Base-by-base conservation (phyloP, 257 asterid genomes). In the Dorcoceras hygrometricum region DNA sequence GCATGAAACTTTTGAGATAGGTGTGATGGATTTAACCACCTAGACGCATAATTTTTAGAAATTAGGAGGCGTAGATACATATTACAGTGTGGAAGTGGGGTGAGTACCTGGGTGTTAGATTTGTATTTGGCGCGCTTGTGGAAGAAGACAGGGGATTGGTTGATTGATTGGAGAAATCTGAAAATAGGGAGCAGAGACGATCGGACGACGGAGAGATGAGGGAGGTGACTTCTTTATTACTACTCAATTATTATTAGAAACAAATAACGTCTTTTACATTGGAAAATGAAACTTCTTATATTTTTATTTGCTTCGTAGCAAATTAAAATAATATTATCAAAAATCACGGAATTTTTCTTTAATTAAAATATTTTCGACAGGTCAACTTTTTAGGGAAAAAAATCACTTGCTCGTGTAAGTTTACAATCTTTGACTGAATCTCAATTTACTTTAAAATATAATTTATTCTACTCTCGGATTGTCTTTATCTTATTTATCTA, bases 191-290 rank as follows among this genome's bases (percentile, higher is more conserved):
- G 76, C 71, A 28, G 65, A 59, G 70, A 57, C 53, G 81, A 85
- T 87, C 95, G 86, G 87, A 87, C 89, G 95, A 83, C 74, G 80
- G 80, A 85, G 87, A 87, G 74, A 36, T 68, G 80, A 67, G 71
- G 70, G 63, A 76, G 74, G 76, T 65, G 76, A 28, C 72, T 73
- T 71, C 27, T 59, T 70, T 79, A 46, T 68, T 59, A 67, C 73
- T 54, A 26, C 72, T 39, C 50, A 39, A 39, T 39, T 10, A 34
- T 34, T 34, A 34, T 2, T n/a, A n/a, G n/a, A n/a, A n/a, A n/a
- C n/a, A n/a, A n/a, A n/a, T n/a, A n/a, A n/a, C n/a, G n/a, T n/a
- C n/a, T n/a, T n/a, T n/a, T n/a, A n/a, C n/a, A n/a, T n/a, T n/a
- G n/a, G n/a, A n/a, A n/a, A n/a, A n/a, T n/a, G n/a, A n/a, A n/a